Conservation (phyloP, 768 basidiomycete genomes). For the Amanita rubescens region DNA sequence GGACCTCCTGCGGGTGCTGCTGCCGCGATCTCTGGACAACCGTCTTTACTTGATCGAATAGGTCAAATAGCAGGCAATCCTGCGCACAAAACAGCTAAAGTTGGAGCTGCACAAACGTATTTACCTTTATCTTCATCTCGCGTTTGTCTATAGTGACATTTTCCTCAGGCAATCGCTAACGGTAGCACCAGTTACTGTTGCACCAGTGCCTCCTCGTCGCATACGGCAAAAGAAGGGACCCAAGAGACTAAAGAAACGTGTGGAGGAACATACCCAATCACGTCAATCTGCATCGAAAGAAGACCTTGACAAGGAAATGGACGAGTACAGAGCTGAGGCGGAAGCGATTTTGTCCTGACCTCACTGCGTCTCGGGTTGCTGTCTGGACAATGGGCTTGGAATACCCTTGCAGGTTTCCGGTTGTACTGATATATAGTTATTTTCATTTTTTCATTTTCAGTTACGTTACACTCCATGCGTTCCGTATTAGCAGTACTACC, state of each 20-base stretch:
- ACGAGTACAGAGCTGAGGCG: constrained; percentile 56
- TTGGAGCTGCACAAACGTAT: constrained; percentile 2
- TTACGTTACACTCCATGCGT: background rate
- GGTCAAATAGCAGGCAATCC: constrained; percentile 13
- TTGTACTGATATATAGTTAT: constrained; percentile 3
- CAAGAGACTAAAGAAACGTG: constrained; percentile 56
- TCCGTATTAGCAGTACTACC: too few relatives aligned
- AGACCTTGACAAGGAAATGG: constrained; percentile 76
- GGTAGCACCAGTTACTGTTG: constrained; percentile 5
- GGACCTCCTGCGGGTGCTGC: constrained; percentile 17
- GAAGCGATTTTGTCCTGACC: constrained; percentile 13
- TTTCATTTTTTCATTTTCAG: background rate
- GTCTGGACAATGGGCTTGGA: background rate
- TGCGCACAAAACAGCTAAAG: constrained; percentile 8
- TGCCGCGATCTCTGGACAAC: constrained; percentile 10
- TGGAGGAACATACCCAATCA: background rate
- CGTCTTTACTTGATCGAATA: constrained; percentile 25
- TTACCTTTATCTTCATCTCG: too few relatives aligned
- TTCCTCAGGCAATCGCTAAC: constrained; percentile 4
- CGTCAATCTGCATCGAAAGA: constrained; percentile 30
- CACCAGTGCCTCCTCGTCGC: constrained; percentile 28
- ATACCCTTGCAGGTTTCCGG: constrained; percentile 4
- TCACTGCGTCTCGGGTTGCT: too few relatives aligned
- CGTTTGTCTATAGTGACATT: background rate
- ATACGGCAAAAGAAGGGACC: constrained; percentile 65